Base-by-base conservation (phyloP, 2,329 filamentous ascomycete genomes). In the Botrytis hyacinthi region DNA sequence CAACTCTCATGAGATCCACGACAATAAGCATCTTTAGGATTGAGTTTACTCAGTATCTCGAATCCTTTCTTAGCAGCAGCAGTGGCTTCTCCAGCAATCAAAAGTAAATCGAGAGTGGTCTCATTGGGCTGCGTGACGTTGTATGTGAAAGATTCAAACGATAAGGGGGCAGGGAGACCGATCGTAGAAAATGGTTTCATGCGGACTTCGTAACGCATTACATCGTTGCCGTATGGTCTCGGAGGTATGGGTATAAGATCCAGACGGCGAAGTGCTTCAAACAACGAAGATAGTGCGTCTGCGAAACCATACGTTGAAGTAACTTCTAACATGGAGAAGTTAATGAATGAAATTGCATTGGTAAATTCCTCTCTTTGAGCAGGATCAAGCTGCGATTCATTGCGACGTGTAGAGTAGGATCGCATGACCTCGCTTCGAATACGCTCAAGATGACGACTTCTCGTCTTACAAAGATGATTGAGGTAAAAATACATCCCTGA, bases 401-500 rank as follows among this genome's bases (percentile, higher is more conserved):
- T 74, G 7, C 76, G 73, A 46, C 73, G 68, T 14, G 57, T 69
- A 22, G 75, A 73, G 44, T 77, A 77, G 14, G 57, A 74, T 63
- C 77, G 73, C 29, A 86, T 81, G 10, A 90, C 86, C 77, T 93
- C 93, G 2, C 87, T 85, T 77, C 91, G 89, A 78, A 96, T 93
- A 71, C 92, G 88, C 77, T 94, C 91, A 37, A 92, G 84, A 78
- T 98, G 89, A 5, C 76, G 77, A 70, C 71, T 75, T 26, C 92
- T 86, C 72, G 91, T 89, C 80, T 90, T 88, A 79, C 92, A 85
- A 74, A 97, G 84, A 83, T 93, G 89, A 77, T 93, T 89, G 76
- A 97, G 84, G 81, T 97, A 94, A 90, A 92, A 96, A 82, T 98
- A 98, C 92, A 98, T 97, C 37, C 90, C 90, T 0, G 90, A 88